Evolutionary conservation across 2,329 filamentous ascomycete genomes (phyloP).

Genomic region (Talaromyces pinophilus): DNA sequence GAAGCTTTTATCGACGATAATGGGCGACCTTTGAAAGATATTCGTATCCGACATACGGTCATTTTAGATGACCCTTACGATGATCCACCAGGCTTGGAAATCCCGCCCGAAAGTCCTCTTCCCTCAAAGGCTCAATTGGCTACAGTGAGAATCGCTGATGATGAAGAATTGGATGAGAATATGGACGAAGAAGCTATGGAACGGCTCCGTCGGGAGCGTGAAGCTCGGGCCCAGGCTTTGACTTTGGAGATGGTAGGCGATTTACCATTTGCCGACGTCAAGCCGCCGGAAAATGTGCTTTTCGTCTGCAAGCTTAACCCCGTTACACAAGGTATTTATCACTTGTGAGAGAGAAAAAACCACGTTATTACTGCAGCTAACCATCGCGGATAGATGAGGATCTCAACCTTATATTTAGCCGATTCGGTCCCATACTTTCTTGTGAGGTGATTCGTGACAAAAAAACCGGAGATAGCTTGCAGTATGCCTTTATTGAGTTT

Average conservation of each 20-base stretch:
- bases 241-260: slow-evolving; percentile 98
- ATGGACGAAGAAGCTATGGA: slow-evolving; percentile 80
- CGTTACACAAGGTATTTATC: slow-evolving; percentile 68
- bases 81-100: slow-evolving; percentile 74
- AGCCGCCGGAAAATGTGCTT: slow-evolving; percentile 92
- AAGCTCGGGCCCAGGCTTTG: slow-evolving; percentile 89
- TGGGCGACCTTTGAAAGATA: slow-evolving; percentile 87
- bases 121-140: slow-evolving; percentile 84
- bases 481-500: slow-evolving; percentile 98
- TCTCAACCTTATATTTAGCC: slow-evolving; percentile 91
- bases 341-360: not conserved
- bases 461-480: slow-evolving; percentile 89
- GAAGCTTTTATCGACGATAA: slow-evolving; percentile 81
- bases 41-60: slow-evolving; percentile 89
- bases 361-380: slow-evolving; percentile 19
- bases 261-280: slow-evolving; percentile 94
- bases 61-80: slow-evolving; percentile 89
- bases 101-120: slow-evolving; percentile 75
- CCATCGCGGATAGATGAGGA: slow-evolving; percentile 67
- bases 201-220: slow-evolving; percentile 77
- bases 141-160: slow-evolving; percentile 87
- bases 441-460: slow-evolving; percentile 96
- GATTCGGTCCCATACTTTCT: slow-evolving; percentile 90
- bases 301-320: slow-evolving; percentile 99
- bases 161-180: slow-evolving; percentile 76